Conservation (phyloP, 306 rosid species). For the Herpetospermum pedunculosum region DNA sequence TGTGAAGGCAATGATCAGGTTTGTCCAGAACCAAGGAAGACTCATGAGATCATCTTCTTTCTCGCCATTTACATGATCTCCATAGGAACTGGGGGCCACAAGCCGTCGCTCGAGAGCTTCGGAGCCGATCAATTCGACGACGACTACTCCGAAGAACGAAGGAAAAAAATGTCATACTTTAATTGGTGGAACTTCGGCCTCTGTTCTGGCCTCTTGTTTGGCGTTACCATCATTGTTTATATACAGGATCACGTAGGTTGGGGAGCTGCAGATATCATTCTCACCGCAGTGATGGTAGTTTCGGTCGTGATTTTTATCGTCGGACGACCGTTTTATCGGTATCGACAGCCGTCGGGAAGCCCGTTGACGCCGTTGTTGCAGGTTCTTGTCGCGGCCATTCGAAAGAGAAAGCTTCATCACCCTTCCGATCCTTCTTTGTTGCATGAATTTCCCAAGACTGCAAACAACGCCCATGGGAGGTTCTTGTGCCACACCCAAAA, state of each 20-base stretch:
- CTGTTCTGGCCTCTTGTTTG: constrained; percentile 61
- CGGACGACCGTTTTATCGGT: constrained; percentile 64
- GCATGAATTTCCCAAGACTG: constrained; percentile 42
- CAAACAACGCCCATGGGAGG: constrained; percentile 21
- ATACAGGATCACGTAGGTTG: constrained; percentile 68
- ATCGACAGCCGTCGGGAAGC: constrained; percentile 54
- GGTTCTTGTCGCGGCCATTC: constrained; percentile 68
- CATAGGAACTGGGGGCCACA: constrained; percentile 89
- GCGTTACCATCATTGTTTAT: constrained; percentile 76
- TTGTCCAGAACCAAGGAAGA: constrained; percentile 47
- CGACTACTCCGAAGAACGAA: constrained; percentile 45
- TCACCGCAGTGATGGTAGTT: constrained; percentile 47
- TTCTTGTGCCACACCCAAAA: constrained; percentile 58
- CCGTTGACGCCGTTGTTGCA: constrained; percentile 83
- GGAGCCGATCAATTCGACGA: constrained; percentile 98
- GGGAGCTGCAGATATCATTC: constrained; percentile 62
- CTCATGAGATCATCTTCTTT: constrained; percentile 65
- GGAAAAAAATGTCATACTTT: constrained; percentile 77
- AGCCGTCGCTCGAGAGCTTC: constrained; percentile 86
- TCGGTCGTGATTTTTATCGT: constrained; percentile 48
- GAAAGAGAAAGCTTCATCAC: constrained; percentile 51
- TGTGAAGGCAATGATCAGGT: constrained; percentile 22
- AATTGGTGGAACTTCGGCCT: constrained; percentile 91
- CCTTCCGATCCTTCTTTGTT: constrained; percentile 47
- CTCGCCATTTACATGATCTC: constrained; percentile 67